These are phyloP conservation scores for Chaetomium cochliodes DNA, from an alignment of 495 filamentous ascomycete species.

Conservation along the genomic window DNA sequence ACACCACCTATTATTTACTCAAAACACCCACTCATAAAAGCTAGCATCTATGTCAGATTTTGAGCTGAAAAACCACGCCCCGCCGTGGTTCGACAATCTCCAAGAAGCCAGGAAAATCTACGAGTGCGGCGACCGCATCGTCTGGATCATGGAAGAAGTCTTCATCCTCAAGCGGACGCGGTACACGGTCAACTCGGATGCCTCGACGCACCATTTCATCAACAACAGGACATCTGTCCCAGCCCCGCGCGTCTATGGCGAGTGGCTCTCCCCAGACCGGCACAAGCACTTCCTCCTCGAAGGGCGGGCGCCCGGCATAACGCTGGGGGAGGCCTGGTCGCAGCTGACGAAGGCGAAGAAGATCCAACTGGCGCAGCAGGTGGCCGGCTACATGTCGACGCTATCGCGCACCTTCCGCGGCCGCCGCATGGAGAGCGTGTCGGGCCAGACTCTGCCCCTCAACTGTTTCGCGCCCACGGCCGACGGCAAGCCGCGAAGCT, in stretches of 20 bases:
- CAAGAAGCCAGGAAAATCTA: not conserved
- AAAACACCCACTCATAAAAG: too few relatives aligned
- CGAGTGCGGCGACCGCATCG: constrained; percentile 1
- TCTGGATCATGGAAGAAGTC: not conserved
- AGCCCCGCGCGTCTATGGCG: constrained; percentile 2
- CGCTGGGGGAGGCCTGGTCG: constrained; percentile 5
- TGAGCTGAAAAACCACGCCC: too few relatives aligned
- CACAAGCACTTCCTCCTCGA: constrained; percentile 5
- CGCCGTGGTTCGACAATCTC: not conserved
- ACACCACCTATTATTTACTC: too few relatives aligned
- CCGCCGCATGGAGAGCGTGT: not conserved
- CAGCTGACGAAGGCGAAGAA: not conserved
- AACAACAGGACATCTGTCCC: not conserved
- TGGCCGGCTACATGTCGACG: not conserved
- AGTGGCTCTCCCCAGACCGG: constrained; percentile 8
- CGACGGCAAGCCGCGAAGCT: not conserved
- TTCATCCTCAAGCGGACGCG: constrained; percentile 8
- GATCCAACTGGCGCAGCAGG: not conserved
- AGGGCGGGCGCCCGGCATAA: not conserved
- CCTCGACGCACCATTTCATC: not conserved
- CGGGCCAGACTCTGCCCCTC: not conserved
- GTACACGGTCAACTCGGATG: not conserved
- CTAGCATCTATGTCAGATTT: too few relatives aligned
- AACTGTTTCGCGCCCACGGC: constrained; percentile 16
- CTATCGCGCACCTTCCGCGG: not conserved